Evolutionary conservation across 2,329 filamentous ascomycete genomes (phyloP), one percentile per base, ranked within the genome.

Genomic region (Phialemoniopsis sp.): DNA sequence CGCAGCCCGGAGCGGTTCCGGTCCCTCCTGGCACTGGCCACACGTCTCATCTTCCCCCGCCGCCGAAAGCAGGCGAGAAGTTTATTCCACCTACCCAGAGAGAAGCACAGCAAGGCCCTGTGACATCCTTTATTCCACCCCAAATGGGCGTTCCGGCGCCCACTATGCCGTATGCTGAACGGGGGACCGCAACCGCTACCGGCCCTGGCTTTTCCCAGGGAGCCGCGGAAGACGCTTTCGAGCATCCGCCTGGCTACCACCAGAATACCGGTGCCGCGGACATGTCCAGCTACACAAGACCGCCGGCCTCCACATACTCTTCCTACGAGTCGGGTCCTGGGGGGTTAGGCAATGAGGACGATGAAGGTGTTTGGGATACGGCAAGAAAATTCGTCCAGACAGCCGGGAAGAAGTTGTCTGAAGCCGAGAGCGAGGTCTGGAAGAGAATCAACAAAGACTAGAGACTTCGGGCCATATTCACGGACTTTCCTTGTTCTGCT

Each of bases 401-500:
- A 28, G 78, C 78, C 7, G 78, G 78, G 37, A 71, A 72, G 44
- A 76, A 70, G 54, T 58, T 83, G 19, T 73, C 70, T 8, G 73
- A 70, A 13, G 77, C 76, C 13, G 79, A 83, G 63, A 65, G 63
- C 37, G 76, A 81, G 57, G 70, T 83, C 17, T 83, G 79, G 79
- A 73, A 71, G 59, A 72, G 69, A 53, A 77, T 82, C 53, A 82
- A 78, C 59, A 79, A 77, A 60, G 65, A 73, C 35, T 73, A 66
- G 52, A 45, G n/a, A n/a, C n/a, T n/a, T n/a, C n/a, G n/a, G n/a
- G n/a, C n/a, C n/a, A n/a, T n/a, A n/a, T n/a, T n/a, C n/a, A n/a
- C n/a, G n/a, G n/a, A n/a, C n/a, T n/a, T n/a, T n/a, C n/a, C n/a
- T n/a, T n/a, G n/a, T n/a, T n/a, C n/a, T n/a, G n/a, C n/a, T n/a